Conservation (phyloP, 192 early-diverging fungal species). For the Backusella luteola region DNA sequence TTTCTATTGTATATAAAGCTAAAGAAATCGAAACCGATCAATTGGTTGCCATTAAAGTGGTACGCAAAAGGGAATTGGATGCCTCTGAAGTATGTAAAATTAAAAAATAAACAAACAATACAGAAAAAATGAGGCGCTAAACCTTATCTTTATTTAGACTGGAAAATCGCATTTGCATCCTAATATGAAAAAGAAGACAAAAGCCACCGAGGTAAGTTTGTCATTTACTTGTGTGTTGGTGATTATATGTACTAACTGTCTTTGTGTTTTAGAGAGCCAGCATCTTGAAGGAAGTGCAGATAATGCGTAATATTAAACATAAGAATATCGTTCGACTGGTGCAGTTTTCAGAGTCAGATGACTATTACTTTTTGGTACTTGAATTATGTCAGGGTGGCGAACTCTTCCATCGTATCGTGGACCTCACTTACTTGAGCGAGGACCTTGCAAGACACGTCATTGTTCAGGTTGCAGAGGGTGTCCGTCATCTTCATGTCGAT, state of each 20-base stretch:
- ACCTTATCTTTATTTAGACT: conserved; percentile 5
- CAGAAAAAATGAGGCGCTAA: neutral
- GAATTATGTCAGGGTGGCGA: conserved; percentile 89
- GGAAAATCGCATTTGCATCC: conserved; percentile 36
- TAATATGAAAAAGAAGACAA: conserved; percentile 37
- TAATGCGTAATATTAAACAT: conserved; percentile 80
- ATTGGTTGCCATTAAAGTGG: conserved; percentile 84
- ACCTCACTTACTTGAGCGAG: conserved; percentile 81
- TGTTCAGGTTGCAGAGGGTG: conserved; percentile 80
- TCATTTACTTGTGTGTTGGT: too few species aligned
- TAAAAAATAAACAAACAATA: neutral
- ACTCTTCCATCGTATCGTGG: conserved; percentile 84
- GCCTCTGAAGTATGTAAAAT: conserved; percentile 55
- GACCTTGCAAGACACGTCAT: conserved; percentile 77
- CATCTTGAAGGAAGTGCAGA: conserved; percentile 85
- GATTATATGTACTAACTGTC: too few species aligned
- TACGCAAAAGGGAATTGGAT: conserved; percentile 71
- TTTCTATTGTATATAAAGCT: conserved; percentile 82
- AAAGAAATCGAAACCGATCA: conserved; percentile 55
- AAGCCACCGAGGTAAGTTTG: conserved; percentile 27
- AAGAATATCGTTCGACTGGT: conserved; percentile 73
- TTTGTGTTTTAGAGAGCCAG: conserved; percentile 49
- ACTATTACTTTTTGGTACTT: conserved; percentile 75
- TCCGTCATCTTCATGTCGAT: conserved; percentile 83
- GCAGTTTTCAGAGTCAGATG: conserved; percentile 74